Base-by-base conservation (phyloP, 164 flowering plant species). In the Warburgia ugandensis region DNA sequence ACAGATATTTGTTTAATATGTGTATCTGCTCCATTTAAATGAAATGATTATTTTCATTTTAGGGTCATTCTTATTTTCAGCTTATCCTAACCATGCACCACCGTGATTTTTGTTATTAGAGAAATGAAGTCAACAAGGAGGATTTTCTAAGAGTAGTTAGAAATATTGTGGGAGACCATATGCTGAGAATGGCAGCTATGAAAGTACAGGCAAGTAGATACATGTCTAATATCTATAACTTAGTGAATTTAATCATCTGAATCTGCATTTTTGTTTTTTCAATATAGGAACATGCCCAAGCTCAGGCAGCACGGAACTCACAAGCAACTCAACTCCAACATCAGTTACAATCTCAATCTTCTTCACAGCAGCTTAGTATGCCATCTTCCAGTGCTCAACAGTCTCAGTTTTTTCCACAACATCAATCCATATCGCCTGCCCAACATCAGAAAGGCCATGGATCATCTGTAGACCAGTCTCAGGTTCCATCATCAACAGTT, bases 101-200 rank as follows among this genome's bases (percentile, higher is more conserved):
- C 45, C 17, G 4, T 28, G 6, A 26, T 41, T 63, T 35, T 56
- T 48, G 23, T 37, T 45, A 16, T 10, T 62, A 92, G 99, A 75
- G 57, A 72, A 80, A 82, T 71, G 94, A 92, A 60, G 78, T 92
- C 23, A 48, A 72, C 45, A 86, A 84, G 68, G 95, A 84, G 5
- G 79, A 58, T 32, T 92, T 92, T 66, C 76, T 86, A 33, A 68
- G 89, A 61, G 84, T 62, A 42, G 80, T 88, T 78, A 74, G 78
- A 63, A 68, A 61, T 59, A 71, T 88, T 59, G 95, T 88, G 19
- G 97, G 99, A 31, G 96, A 86, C 53, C 86, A 84, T 67, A 80
- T 84, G 91, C 88, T 92, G 19, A 84, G 73, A 72, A 42, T 73
- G 70, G 97, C 95, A 36, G 78, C 81, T 20, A 36, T 40, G 26